These are phyloP conservation scores for Hericium erinaceus DNA, from an alignment of 768 basidiomycete genomes.

Conservation along the genomic window DNA sequence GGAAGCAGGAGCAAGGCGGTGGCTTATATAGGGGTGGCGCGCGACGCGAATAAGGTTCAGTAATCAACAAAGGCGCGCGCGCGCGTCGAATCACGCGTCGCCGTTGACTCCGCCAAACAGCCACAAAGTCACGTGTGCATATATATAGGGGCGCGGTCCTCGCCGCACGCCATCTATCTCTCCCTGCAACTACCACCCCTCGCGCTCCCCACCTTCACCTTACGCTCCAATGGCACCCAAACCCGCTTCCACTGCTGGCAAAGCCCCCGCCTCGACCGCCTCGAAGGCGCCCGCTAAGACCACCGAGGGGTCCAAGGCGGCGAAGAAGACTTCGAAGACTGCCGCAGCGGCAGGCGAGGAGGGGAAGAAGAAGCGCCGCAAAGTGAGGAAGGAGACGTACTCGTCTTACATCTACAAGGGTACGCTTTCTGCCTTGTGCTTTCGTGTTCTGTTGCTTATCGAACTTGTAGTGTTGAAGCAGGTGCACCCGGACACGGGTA, in stretches of 20 bases:
- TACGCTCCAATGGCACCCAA: constrained; percentile 47
- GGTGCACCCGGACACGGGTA: constrained; percentile 98
- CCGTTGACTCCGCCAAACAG: constrained; percentile 22
- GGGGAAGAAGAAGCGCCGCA: constrained; percentile 83
- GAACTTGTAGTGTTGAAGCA: constrained; percentile 71
- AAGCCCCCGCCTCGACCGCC: constrained; percentile 60
- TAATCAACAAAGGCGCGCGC: constrained; percentile 28
- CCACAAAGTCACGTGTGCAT: constrained; percentile 25
- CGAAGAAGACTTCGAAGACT: constrained; percentile 71
- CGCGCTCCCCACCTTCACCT: constrained; percentile 3
- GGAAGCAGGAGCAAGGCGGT: neutral
- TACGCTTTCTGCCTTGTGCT: constrained; percentile 17
- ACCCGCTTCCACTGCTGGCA: constrained; percentile 80
- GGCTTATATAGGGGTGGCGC: constrained; percentile 1
- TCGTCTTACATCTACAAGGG: constrained; percentile 91
- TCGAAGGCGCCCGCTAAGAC: constrained; percentile 70
- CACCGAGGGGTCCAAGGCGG: constrained; percentile 53
- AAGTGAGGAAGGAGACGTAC: constrained; percentile 85
- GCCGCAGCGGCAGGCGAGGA: constrained; percentile 50
- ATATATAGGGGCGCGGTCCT: constrained; percentile 25
- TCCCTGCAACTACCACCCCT: constrained; percentile 1
- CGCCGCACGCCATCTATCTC: constrained; percentile 14
- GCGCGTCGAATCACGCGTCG: constrained; percentile 16
- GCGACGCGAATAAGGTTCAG: constrained; percentile 15
- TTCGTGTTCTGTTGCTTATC: neutral